Conservation (phyloP, 306 rosid genomes). For the Cucumis hystrix region DNA sequence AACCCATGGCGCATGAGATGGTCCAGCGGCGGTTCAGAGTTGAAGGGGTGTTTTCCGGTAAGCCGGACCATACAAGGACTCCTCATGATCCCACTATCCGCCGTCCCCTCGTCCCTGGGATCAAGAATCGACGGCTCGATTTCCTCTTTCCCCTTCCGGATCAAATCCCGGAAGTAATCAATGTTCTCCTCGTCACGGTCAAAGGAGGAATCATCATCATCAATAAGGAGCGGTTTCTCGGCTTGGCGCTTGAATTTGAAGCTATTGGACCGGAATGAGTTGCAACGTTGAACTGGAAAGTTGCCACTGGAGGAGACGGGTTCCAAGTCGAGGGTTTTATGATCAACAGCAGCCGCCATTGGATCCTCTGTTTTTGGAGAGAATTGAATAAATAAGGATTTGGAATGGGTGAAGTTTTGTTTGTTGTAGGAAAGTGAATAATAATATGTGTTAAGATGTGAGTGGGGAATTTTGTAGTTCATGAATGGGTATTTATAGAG, state of each 20-base stretch:
- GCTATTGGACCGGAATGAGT: not conserved
- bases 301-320: conserved; percentile 14
- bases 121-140: conserved; percentile 18
- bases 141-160: conserved; percentile 23
- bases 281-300: conserved; percentile 12
- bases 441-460: not conserved
- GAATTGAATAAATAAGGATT: not conserved
- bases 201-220: conserved; percentile 13
- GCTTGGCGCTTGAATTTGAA: not conserved
- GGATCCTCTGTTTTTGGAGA: not conserved
- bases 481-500: not conserved
- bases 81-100: conserved; percentile 57
- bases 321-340: conserved; percentile 17
- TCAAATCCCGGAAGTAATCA: conserved; percentile 1
- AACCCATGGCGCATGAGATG: not conserved
- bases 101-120: conserved; percentile 48
- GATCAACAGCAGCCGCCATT: conserved; percentile 49
- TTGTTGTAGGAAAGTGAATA: not conserved
- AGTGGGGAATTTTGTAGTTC: not conserved
- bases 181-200: conserved; percentile 16
- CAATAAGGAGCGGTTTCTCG: not conserved
- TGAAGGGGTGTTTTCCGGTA: not conserved
- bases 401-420: not conserved
- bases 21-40: not conserved
- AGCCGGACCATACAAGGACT: conserved; percentile 45